A percentile compares a stretch with the other conserved stretches of the same genome.
These are phyloP conservation scores for Quercus phellos DNA, from an alignment of 331 rosid species.

Conservation along the genomic window DNA sequence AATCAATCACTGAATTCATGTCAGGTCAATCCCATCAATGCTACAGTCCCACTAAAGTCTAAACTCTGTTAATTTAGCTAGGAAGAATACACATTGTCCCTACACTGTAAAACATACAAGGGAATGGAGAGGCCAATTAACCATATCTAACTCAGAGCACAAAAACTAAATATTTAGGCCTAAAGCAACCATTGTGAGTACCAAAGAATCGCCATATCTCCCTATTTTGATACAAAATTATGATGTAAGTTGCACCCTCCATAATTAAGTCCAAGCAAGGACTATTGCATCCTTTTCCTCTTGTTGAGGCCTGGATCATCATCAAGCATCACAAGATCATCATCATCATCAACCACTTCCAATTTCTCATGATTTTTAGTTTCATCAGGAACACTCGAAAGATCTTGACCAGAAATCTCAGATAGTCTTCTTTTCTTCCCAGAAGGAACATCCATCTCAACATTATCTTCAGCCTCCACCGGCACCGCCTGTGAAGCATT, in stretches of 20 bases:
- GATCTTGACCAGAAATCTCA: conserved; percentile 30
- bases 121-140: conserved; percentile 6
- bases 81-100: conserved; percentile 39
- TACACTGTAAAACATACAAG: conserved; percentile 17
- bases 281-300: conserved; percentile 59
- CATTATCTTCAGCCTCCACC: conserved; percentile 35
- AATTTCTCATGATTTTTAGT: conserved; percentile 34
- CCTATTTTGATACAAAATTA: conserved; percentile 63
- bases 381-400: conserved; percentile 24
- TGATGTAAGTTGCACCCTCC: conserved; percentile 31
- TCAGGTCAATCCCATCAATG: conserved; percentile 10
- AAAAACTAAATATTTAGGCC: conserved; percentile 37
- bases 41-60: conserved; percentile 10
- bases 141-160: conserved; percentile 30
- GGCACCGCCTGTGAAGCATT: conserved; percentile 14
- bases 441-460: conserved; percentile 24
- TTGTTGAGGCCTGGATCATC: conserved; percentile 43
- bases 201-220: conserved; percentile 61
- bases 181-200: conserved; percentile 41
- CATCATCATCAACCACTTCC: conserved; percentile 70
- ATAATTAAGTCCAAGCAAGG: conserved; percentile 7
- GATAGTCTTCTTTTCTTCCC: conserved; percentile 60
- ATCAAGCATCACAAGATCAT: conserved; percentile 55
- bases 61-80: conserved; percentile 29
- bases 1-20: conserved; percentile 3